Percentiles rank a stretch among this genome's conserved stretches.
Conservation (phyloP, 1,139 yeast genomes). For the Nematodospora anomalae region DNA sequence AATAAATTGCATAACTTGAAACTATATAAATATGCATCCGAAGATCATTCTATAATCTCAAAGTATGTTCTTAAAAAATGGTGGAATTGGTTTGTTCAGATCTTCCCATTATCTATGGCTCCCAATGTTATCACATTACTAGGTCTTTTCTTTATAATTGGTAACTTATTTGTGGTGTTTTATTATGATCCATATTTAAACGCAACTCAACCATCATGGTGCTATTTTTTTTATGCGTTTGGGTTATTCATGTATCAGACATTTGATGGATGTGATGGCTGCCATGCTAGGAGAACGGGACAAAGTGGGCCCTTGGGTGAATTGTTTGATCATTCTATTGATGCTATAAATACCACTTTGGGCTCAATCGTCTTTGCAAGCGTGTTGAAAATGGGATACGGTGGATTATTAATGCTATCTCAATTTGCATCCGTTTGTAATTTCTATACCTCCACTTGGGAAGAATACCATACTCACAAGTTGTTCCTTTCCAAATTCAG, state of each 20-base stretch:
- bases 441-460: constrained; percentile 93
- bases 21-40: constrained; percentile 70
- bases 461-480: constrained; percentile 88
- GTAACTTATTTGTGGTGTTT: constrained; percentile 64
- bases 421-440: constrained; percentile 80
- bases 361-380: constrained; percentile 74
- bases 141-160: constrained; percentile 70
- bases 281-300: constrained; percentile 90
- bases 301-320: constrained; percentile 96
- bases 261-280: constrained; percentile 94
- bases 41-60: constrained; percentile 79
- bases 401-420: constrained; percentile 58
- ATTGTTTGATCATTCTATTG: constrained; percentile 89
- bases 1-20: constrained; percentile 61
- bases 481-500: constrained; percentile 76
- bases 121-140: constrained; percentile 82
- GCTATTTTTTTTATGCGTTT: constrained; percentile 74
- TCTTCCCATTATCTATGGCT: constrained; percentile 86
- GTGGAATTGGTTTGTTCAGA: constrained; percentile 67
- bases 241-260: constrained; percentile 92
- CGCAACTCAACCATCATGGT: constrained; percentile 71
- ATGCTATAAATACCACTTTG: constrained; percentile 85
- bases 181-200: constrained; percentile 72
- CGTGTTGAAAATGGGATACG: constrained; percentile 70
- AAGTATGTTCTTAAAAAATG: constrained; percentile 75